Evolutionary conservation across 352 stramenopile genomes (phyloP), one percentile per base, ranked within the genome.

Genomic region (Blastocystis sp.): DNA sequence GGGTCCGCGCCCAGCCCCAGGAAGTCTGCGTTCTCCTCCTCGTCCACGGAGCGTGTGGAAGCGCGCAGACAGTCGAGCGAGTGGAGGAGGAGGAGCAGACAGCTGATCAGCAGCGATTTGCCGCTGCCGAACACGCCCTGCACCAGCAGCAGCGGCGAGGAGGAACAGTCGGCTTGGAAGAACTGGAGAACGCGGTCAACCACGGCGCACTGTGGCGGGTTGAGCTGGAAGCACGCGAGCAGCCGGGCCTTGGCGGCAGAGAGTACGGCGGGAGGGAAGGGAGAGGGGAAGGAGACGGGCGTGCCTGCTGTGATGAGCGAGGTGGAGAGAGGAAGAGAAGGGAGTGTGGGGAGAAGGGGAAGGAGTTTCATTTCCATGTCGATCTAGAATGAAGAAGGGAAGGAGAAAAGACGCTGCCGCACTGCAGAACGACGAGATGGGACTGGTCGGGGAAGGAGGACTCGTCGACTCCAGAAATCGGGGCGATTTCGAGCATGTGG

Each of bases 41-140:
- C 21, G 3, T 34, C 48, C 24, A 38, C 24, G 34, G 42, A 34
- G 11, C 71, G 71, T 34, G 28, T 34, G 28, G 28, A 0, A 34
- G 28, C 28, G 28, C 28, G 28, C 1, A 54, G 43, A 54, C 66
- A 48, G n/a, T 64, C 21, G 24, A 81, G 59, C 48, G 71, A 81
- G 38, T 81, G 71, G n/a, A 81, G n/a, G 38, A 64, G 52, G 24
- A 81, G 34, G 24, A 81, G 71, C 21, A 81, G 71, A 2, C 4
- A 24, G n/a, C 43, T 54, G 57, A 81, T 64, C 19, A 81, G 48
- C 9, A 59, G 45, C 28, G 42, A 64, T 21, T 81, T 81, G 28
- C 71, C 71, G 0, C 71, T 81, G 11, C 71, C 71, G 63, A 81
- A 81, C 21, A 81, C 71, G 42, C 71, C 71, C 40, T 81, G 71